phyloP scores from a whole-genome alignment of 108 stramenopile genomes.

The Cyclotella choctawhatcheeana region DNA sequence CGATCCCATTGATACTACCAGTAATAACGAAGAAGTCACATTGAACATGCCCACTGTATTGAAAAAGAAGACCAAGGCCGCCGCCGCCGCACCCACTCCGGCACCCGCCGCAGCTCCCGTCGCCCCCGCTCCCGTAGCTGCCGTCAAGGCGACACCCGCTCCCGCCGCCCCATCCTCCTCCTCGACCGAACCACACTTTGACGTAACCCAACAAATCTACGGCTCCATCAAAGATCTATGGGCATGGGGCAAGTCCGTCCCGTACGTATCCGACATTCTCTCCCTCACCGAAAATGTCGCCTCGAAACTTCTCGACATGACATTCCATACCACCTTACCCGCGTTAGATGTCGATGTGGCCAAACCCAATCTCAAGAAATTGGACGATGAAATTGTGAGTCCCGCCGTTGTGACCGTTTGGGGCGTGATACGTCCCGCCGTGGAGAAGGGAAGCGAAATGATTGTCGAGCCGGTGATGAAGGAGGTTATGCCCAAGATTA shows the following conservation, averaged over 20 bases:
- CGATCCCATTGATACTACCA: slow-evolving; percentile 4
- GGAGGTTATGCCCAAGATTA: slow-evolving; percentile 34
- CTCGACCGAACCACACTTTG: slow-evolving; percentile 34
- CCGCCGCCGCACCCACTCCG: background rate
- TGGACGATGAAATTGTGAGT: slow-evolving; percentile 66
- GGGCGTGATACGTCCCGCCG: slow-evolving; percentile 49
- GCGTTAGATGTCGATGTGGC: slow-evolving; percentile 54
- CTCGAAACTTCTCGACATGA: slow-evolving; percentile 58
- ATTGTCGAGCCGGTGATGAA: slow-evolving; percentile 43
- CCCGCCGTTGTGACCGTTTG: slow-evolving; percentile 68
- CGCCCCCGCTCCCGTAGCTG: background rate
- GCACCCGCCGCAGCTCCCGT: background rate
- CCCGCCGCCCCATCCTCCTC: too few species aligned
- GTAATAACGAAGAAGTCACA: slow-evolving; percentile 4
- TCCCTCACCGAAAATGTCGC: slow-evolving; percentile 71
- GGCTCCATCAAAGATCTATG: slow-evolving; percentile 64
- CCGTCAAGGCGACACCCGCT: background rate
- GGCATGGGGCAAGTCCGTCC: slow-evolving; percentile 77
- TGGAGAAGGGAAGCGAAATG: slow-evolving; percentile 63
- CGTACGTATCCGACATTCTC: slow-evolving; percentile 58
- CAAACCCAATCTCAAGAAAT: slow-evolving; percentile 51
- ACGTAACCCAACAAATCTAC: slow-evolving; percentile 70
- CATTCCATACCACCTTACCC: slow-evolving; percentile 50
- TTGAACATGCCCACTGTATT: too few species aligned
- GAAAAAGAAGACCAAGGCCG: slow-evolving; percentile 13